Percentiles rank a stretch among this genome's conserved stretches.
phyloP scores from a whole-genome alignment of 2,329 filamentous ascomycete species.

The Aureobasidium sp. region DNA sequence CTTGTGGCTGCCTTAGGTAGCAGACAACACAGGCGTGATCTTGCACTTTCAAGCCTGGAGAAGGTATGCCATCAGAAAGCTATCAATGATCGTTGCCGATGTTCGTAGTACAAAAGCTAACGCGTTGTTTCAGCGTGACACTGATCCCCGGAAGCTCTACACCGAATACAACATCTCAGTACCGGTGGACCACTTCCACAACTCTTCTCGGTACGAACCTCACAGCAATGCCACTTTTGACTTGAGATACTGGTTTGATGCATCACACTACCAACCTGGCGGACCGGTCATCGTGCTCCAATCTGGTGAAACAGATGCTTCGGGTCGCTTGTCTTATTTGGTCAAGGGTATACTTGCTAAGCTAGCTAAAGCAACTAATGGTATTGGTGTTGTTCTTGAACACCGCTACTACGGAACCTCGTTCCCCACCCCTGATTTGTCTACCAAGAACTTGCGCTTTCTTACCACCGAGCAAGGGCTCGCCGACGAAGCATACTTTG shows the following conservation, averaged over 20 bases:
- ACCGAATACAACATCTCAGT: conserved; percentile 59
- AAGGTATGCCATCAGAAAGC: neutral
- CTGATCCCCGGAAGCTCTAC: conserved; percentile 45
- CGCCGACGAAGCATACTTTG: conserved; percentile 86
- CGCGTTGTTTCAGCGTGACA: conserved; percentile 24
- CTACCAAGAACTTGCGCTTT: conserved; percentile 78
- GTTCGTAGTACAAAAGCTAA: neutral
- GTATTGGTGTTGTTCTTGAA: conserved; percentile 84
- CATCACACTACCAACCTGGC: conserved; percentile 76
- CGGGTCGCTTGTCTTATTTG: conserved; percentile 72
- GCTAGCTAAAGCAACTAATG: conserved; percentile 74
- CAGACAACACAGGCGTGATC: neutral
- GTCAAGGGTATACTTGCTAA: conserved; percentile 82
- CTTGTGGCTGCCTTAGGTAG: conserved; percentile 5
- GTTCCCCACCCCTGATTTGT: conserved; percentile 72
- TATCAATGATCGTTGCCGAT: neutral
- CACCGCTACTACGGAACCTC: conserved; percentile 89
- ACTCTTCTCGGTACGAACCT: conserved; percentile 80
- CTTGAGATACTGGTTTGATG: conserved; percentile 87
- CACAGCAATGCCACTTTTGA: conserved; percentile 74
- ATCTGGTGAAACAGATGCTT: conserved; percentile 73
- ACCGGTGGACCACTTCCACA: conserved; percentile 85
- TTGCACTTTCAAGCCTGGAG: neutral
- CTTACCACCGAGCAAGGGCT: conserved; percentile 85
- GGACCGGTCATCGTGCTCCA: conserved; percentile 85